Percentiles rank a stretch among this genome's conserved stretches.
These are phyloP conservation scores for Fomes fomentarius DNA, from an alignment of 1,284 basidiomycete species.

Conservation along the genomic window DNA sequence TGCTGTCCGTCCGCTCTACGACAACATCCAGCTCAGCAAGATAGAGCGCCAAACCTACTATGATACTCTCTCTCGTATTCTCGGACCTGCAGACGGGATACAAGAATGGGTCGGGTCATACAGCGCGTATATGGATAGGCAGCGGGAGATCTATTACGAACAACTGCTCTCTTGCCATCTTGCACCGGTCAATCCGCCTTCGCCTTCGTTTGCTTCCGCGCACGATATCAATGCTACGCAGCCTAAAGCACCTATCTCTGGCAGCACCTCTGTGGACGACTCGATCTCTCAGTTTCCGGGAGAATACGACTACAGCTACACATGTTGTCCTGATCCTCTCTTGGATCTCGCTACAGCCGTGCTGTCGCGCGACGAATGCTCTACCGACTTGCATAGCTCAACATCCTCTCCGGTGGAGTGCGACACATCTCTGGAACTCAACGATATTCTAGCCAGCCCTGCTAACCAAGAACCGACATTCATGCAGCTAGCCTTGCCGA, in stretches of 20 bases:
- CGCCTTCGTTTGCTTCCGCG: neutral
- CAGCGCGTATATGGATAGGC: conserved; percentile 53
- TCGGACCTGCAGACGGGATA: conserved; percentile 49
- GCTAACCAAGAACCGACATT: conserved; percentile 11
- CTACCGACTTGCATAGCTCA: neutral
- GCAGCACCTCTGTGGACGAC: neutral
- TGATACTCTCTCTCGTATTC: conserved; percentile 48
- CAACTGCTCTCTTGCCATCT: conserved; percentile 30
- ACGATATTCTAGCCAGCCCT: conserved; percentile 31
- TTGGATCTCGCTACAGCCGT: neutral
- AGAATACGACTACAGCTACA: neutral
- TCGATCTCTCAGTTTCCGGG: neutral
- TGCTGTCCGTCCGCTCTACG: conserved; percentile 3
- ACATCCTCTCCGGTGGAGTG: neutral
- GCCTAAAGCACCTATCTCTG: neutral
- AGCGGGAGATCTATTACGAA: conserved; percentile 47
- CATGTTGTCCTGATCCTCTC: neutral
- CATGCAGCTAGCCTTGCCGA: neutral
- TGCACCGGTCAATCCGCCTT: neutral
- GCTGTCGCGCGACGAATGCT: neutral
- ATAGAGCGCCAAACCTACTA: conserved; percentile 54
- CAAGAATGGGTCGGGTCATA: conserved; percentile 59
- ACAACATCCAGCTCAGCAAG: conserved; percentile 40
- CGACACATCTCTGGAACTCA: conserved; percentile 21
- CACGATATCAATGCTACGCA: neutral